phyloP scores from a whole-genome alignment of 1,284 basidiomycete species.

The Microstroma glucosiphilum region DNA sequence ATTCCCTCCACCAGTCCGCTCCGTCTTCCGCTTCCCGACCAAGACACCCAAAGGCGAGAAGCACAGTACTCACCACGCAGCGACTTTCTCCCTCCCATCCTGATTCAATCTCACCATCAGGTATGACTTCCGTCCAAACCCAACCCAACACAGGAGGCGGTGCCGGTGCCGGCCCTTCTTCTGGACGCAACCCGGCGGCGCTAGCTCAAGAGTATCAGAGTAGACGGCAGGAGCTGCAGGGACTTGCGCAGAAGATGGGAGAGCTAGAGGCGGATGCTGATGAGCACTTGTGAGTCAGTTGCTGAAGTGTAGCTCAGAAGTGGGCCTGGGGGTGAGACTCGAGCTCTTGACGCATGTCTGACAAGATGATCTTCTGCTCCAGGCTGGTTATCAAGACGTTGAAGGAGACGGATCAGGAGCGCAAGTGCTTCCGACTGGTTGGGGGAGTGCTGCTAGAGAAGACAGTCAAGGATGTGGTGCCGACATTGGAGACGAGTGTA shows the following conservation, averaged over 20 bases:
- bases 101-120: not conserved
- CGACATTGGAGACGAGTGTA: conserved; percentile 56
- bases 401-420: conserved; percentile 57
- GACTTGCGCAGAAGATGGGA: conserved; percentile 46
- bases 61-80: no score
- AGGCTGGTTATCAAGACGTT: conserved; percentile 87
- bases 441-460: conserved; percentile 93
- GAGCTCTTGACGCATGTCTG: not conserved
- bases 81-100: no score
- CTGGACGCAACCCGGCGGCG: not conserved
- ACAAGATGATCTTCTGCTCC: conserved; percentile 4
- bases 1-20: no score
- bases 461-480: conserved; percentile 90
- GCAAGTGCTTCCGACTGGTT: conserved; percentile 93
- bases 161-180: not conserved
- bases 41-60: no score
- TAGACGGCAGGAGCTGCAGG: conserved; percentile 38
- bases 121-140: not conserved
- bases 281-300: conserved; percentile 42
- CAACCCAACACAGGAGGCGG: not conserved
- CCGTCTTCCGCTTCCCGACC: no score
- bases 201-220: conserved; percentile 31
- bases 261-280: conserved; percentile 48
- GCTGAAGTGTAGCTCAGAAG: not conserved
- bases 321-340: not conserved